Conservation (phyloP, 495 filamentous ascomycete species). For the Hypoxylon lienhwacheense region DNA sequence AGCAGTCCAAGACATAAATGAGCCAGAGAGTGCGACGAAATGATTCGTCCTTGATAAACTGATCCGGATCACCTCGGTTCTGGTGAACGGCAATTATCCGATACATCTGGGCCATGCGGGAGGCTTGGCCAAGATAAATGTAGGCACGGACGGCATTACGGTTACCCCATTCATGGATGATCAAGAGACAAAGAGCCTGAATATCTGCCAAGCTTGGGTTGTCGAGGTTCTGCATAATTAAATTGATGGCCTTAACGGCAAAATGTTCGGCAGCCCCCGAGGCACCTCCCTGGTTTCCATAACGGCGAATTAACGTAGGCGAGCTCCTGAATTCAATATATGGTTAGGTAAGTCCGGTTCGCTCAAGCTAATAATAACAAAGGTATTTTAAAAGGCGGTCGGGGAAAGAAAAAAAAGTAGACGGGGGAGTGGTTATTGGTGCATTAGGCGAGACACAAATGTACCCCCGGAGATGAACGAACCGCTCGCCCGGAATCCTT, state of each 20-base stretch:
- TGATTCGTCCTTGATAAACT: constrained; percentile 55
- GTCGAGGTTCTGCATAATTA: constrained; percentile 51
- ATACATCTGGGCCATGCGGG: constrained; percentile 57
- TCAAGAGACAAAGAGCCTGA: constrained; percentile 54
- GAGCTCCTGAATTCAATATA: constrained; percentile 43
- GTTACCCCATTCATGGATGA: constrained; percentile 57
- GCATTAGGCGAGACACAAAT: constrained; percentile 27
- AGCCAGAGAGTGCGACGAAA: constrained; percentile 56
- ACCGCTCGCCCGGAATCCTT: constrained; percentile 37
- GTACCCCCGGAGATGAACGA: constrained; percentile 35
- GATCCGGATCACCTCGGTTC: constrained; percentile 47
- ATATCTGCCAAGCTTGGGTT: constrained; percentile 54
- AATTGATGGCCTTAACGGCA: constrained; percentile 50
- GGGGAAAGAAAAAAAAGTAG: constrained; percentile 19
- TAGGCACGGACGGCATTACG: constrained; percentile 56
- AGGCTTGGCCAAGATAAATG: constrained; percentile 54
- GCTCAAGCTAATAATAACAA: background rate
- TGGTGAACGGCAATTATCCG: constrained; percentile 52
- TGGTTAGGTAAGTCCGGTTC: constrained; percentile 24
- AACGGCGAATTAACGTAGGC: constrained; percentile 52
- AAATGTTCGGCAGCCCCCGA: constrained; percentile 52
- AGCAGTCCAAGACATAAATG: constrained; percentile 56
- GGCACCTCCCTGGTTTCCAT: constrained; percentile 49
- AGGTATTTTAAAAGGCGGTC: constrained; percentile 16
- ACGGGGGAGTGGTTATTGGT: constrained; percentile 17